These are phyloP conservation scores for Zoysia matrella DNA, from an alignment of 202 grass and related monocot genomes.

Conservation along the genomic window DNA sequence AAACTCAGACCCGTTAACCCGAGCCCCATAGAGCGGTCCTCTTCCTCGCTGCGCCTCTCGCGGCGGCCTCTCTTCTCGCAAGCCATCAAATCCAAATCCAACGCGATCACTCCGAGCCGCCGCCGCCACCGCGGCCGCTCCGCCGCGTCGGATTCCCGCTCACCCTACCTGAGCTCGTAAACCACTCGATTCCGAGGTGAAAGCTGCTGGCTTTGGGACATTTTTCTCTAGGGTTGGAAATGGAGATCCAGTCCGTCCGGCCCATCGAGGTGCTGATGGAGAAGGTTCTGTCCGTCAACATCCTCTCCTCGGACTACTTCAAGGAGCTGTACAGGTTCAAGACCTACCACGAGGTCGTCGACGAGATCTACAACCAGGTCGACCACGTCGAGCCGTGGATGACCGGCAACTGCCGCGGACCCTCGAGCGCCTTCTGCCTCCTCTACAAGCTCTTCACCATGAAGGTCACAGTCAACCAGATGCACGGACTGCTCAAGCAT, in stretches of 20 bases:
- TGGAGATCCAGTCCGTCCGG: constrained; percentile 86
- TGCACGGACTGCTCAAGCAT: constrained; percentile 94
- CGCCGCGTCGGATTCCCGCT: not conserved
- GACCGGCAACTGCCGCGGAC: constrained; percentile 95
- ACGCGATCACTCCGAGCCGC: not conserved
- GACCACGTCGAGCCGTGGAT: constrained; percentile 99
- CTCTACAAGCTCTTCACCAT: constrained; percentile 96
- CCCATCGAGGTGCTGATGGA: constrained; percentile 87
- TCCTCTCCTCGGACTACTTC: constrained; percentile 95
- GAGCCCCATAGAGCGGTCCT: not conserved
- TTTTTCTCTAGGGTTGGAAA: constrained; percentile 19
- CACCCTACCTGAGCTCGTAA: not conserved
- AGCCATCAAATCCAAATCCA: constrained; percentile 18
- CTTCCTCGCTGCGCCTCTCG: not conserved
- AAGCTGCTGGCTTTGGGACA: constrained; percentile 34
- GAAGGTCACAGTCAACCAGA: constrained; percentile 96
- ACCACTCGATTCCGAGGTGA: not conserved
- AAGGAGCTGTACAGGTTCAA: constrained; percentile 92
- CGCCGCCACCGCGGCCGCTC: not conserved
- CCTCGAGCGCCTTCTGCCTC: constrained; percentile 90
- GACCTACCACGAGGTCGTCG: constrained; percentile 93
- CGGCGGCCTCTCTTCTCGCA: not conserved
- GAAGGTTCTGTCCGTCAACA: constrained; percentile 94
- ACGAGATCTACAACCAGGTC: constrained; percentile 98
- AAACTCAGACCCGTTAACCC: not conserved